These are phyloP conservation scores for Boletus eberwhitei DNA, from an alignment of 768 basidiomycete genomes.

Conservation along the genomic window DNA sequence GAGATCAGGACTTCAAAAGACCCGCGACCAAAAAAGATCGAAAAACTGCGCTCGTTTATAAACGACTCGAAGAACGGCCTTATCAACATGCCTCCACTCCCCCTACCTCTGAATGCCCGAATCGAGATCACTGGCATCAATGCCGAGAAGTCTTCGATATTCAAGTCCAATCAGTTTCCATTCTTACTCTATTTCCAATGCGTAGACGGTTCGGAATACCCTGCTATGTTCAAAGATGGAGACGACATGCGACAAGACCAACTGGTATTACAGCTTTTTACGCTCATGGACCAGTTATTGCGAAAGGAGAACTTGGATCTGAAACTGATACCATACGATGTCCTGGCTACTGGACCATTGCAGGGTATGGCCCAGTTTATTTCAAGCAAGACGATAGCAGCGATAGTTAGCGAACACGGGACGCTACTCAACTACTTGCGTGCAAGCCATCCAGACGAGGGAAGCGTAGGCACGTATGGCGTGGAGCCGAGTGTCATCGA, in stretches of 20 bases:
- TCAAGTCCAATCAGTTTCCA: slow-evolving; percentile 96
- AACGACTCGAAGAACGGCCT: slow-evolving; percentile 84
- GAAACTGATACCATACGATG: slow-evolving; percentile 87
- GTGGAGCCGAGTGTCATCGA: slow-evolving; percentile 95
- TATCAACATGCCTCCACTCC: slow-evolving; percentile 73
- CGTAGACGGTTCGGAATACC: slow-evolving; percentile 79
- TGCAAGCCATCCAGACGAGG: slow-evolving; percentile 86
- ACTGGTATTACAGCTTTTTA: slow-evolving; percentile 96
- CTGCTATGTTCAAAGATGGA: slow-evolving; percentile 97
- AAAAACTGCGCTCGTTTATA: slow-evolving; percentile 83
- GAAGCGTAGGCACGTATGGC: slow-evolving; percentile 89
- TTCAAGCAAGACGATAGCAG: slow-evolving; percentile 91
- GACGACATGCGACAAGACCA: slow-evolving; percentile 99
- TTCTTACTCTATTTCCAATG: slow-evolving; percentile 89
- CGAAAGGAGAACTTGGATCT: slow-evolving; percentile 95
- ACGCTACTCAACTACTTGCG: slow-evolving; percentile 85
- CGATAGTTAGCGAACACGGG: slow-evolving; percentile 90
- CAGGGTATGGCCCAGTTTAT: slow-evolving; percentile 98
- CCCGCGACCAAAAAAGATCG: slow-evolving; percentile 94
- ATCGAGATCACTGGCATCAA: slow-evolving; percentile 83
- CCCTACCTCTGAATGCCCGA: slow-evolving; percentile 88
- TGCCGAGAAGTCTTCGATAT: slow-evolving; percentile 89
- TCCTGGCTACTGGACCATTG: slow-evolving; percentile 84
- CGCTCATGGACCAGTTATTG: slow-evolving; percentile 91
- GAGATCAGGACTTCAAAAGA: slow-evolving; percentile 91